Evolutionary conservation across 768 basidiomycete genomes (phyloP).

Genomic region (Kwoniella pini): DNA sequence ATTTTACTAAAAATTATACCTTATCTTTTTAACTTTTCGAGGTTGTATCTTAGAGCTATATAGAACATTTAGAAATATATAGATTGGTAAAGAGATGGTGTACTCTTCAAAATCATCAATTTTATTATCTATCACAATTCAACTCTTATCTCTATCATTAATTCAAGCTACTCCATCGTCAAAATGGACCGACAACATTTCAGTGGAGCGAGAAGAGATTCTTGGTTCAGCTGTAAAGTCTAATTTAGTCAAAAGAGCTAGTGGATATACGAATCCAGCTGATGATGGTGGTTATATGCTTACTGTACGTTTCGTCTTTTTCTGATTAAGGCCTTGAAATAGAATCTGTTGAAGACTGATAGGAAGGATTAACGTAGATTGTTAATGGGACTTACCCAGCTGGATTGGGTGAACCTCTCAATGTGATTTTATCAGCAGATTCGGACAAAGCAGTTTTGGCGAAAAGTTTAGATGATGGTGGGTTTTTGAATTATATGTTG

Average conservation of each 20-base stretch:
- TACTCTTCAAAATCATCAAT: conserved; percentile 8
- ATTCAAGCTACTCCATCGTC: background rate
- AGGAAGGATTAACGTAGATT: conserved; percentile 16
- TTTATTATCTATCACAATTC: conserved; percentile 14
- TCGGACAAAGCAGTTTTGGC: conserved; percentile 69
- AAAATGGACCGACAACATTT: background rate
- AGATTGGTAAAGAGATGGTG: background rate
- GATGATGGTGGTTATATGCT: conserved; percentile 67
- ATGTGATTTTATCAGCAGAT: conserved; percentile 73
- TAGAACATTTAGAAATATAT: too few species aligned
- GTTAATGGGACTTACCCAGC: conserved; percentile 62
- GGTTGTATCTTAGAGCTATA: too few species aligned
- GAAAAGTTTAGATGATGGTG: conserved; percentile 65
- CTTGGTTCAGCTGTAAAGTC: conserved; percentile 18
- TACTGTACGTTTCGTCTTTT: conserved; percentile 61
- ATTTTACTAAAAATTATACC: background rate
- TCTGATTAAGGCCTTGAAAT: background rate
- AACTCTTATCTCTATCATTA: conserved; percentile 12
- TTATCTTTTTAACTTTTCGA: background rate
- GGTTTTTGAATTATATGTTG: conserved; percentile 79
- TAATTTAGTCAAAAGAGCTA: conserved; percentile 26
- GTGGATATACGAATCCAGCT: conserved; percentile 64
- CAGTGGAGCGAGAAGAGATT: conserved; percentile 1
- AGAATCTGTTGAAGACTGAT: background rate
- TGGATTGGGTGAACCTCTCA: conserved; percentile 83